These are phyloP conservation scores for Sanghuangporus baumii DNA, from an alignment of 1,284 basidiomycete species.

Conservation along the genomic window DNA sequence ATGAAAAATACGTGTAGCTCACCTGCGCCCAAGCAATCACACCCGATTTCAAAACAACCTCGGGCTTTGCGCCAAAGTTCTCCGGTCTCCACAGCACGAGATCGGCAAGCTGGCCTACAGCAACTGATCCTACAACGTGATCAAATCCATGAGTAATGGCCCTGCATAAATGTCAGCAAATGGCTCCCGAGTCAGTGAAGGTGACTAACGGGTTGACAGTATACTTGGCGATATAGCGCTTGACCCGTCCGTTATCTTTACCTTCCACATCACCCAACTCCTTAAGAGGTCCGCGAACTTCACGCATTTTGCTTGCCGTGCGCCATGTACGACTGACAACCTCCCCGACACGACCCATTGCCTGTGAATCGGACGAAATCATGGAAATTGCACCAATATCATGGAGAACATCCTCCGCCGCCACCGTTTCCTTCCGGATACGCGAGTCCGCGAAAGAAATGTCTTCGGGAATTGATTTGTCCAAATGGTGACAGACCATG, in stretches of 20 bases:
- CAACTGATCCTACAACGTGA: constrained; percentile 83
- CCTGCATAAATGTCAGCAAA: constrained; percentile 34
- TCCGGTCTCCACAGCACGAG: constrained; percentile 93
- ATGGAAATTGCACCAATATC: constrained; percentile 94
- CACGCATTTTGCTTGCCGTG: constrained; percentile 93
- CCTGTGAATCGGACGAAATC: constrained; percentile 94
- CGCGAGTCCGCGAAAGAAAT: constrained; percentile 96
- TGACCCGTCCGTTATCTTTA: constrained; percentile 92
- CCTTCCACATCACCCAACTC: constrained; percentile 59
- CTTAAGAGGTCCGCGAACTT: constrained; percentile 65
- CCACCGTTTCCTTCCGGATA: constrained; percentile 94
- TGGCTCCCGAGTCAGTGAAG: constrained; percentile 8
- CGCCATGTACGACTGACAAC: constrained; percentile 93
- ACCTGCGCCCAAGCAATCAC: constrained; percentile 89
- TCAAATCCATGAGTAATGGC: constrained; percentile 94
- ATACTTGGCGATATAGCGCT: constrained; percentile 95
- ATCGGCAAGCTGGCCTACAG: constrained; percentile 83
- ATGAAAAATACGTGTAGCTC: constrained; percentile 22
- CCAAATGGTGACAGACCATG: constrained; percentile 94
- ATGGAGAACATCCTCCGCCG: constrained; percentile 96
- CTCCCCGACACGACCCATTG: constrained; percentile 97
- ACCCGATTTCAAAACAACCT: constrained; percentile 92
- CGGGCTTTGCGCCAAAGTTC: constrained; percentile 88
- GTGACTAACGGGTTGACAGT: constrained; percentile 89
- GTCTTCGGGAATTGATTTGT: constrained; percentile 88